A percentile compares a stretch with the other conserved stretches of the same genome.
Evolutionary conservation across 805 yeast species (phyloP).

Genomic region (Myxozyma sirexii): DNA sequence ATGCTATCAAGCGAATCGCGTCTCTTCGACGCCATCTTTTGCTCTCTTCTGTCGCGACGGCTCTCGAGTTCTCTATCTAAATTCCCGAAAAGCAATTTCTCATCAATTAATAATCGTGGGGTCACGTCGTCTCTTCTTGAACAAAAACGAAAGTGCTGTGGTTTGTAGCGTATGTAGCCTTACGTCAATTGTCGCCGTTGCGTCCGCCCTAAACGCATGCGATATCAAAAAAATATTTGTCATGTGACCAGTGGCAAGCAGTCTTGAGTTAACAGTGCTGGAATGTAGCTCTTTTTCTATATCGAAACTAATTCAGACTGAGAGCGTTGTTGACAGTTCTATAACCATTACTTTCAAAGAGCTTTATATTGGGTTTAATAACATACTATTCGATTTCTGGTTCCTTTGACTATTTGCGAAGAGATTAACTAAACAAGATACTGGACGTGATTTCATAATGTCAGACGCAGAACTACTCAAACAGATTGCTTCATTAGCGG

Average conservation of each 20-base stretch:
- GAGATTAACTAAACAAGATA: not conserved
- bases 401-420: not conserved
- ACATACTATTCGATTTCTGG: no score
- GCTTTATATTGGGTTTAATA: no score
- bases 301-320: no score
- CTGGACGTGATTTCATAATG: conserved; percentile 11
- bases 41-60: not conserved
- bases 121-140: not conserved
- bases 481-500: conserved; percentile 35
- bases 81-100: not conserved
- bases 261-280: no score
- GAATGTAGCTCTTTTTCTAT: no score
- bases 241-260: not conserved
- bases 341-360: no score
- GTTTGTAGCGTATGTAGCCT: not conserved
- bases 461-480: conserved; percentile 33
- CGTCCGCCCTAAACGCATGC: no score
- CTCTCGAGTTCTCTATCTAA: no score
- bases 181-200: no score
- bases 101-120: not conserved
- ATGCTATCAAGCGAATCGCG: conserved; percentile 21
- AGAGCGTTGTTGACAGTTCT: no score
- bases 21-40: not conserved
- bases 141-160: not conserved
- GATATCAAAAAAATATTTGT: no score